Base-by-base conservation (phyloP, 108 stramenopile species). In the Nitzschia putrida region DNA sequence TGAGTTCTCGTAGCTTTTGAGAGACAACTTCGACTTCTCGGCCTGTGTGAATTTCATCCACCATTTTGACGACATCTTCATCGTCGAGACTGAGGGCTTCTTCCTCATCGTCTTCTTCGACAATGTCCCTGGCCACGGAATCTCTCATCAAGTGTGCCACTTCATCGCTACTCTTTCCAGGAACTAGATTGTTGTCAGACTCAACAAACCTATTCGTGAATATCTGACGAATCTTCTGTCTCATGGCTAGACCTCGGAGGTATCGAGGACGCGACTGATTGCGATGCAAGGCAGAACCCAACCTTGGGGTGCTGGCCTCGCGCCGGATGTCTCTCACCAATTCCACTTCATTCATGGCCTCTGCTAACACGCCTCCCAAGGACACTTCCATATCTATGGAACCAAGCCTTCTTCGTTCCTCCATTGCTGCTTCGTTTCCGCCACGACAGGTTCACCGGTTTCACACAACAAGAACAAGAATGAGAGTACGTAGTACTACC, bases 231-330 rank as follows among this genome's bases (percentile, higher is more conserved):
- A 63, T 24, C 13, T 63, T 44, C 16, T 39, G 16, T 13, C 44
- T n/a, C 61, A 63, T 63, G 13, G 61, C 44, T 1, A 63, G 40
- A 22, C 61, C 61, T 47, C 61, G 61, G 4, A 63, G 43, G 37
- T 63, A 63, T 12, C 61, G 61, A 22, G 61, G 61, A 9, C 61
- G 42, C 23, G 37, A 37, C 7, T 14, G 24, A 25, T 45, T 63
- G 22, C 44, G 61, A 47, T 63, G 61, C 44, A 63, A 25, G 2
- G 61, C 61, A n/a, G 61, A 63, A 3, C 61, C 61, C 44, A 63
- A n/a, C 3, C 61, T 37, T n/a, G 61, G 61, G 43, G 61, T 63
- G 44, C 61, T 63, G 2, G 61, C 61, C 61, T 63, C 61, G 23
- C 61, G 42, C 40, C 44, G 61, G 21, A 63, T 44, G n/a, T 43